Evolutionary conservation across 805 yeast genomes (phyloP), one percentile per base, ranked within the genome.

Genomic region (Zygosaccharomyces kombuchaensis): DNA sequence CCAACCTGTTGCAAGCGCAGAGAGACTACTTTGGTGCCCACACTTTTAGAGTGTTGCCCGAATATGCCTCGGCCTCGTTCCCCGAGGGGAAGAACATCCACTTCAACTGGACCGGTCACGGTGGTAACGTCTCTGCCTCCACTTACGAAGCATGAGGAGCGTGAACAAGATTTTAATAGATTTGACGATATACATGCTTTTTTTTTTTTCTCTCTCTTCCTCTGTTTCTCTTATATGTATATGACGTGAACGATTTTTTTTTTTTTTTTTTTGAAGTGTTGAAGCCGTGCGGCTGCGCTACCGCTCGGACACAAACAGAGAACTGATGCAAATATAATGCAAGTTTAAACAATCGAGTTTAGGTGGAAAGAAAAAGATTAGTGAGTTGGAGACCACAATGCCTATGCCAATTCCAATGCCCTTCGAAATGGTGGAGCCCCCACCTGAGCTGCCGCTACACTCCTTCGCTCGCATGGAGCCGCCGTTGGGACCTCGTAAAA

Each of bases 11-110:
- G 70, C 99, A 91, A 78, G 99, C 98, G 65, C 99, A 91, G 81
- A 88, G 99, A 81, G 99, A 91, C 73, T 91, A 89, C 87, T 91
- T 91, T 66, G 99, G 99, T 75, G 98, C 99, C 57, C 99, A 91
- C 81, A 93, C 99, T 66, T 91, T 93, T 89, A 81, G 81, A 72
- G 95, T 93, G 55, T 77, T 89, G 68, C 96, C 96, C 61, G 93
- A 91, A 72, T 70, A 62, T 62, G 96, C 88, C 61, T 76, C 79
- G 66, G 88, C 74, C 44, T 72, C 72, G 67, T 78, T 86, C 73
- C 91, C 93, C 75, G 81, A 73, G 57, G 93, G 78, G 63, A 74
- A 80, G 58, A 82, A 84, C 76, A 84, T 91, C 72, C 99, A 91
- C 77, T 78, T 93, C 67, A 91, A 91, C 93, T 91, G 99, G 99